Conservation (phyloP, 1,284 basidiomycete species). For the Microbotryum scabiosae region DNA sequence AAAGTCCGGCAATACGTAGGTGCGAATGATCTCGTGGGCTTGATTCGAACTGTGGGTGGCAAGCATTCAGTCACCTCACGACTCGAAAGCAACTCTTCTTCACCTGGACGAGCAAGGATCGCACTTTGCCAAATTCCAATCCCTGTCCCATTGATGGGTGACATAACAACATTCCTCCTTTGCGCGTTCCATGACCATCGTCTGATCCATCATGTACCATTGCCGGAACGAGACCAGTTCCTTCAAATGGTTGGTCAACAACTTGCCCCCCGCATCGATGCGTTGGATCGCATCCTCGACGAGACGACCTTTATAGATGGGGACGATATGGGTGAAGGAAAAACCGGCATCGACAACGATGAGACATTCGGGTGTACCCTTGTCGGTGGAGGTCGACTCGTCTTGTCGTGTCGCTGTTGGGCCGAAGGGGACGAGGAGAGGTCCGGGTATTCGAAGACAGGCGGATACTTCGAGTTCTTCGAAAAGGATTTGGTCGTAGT, state of each 20-base stretch:
- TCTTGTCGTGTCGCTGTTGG: constrained; percentile 32
- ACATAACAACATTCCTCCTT: constrained; percentile 84
- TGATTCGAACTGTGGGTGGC: constrained; percentile 16
- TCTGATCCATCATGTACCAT: constrained; percentile 97
- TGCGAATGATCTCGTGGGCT: constrained; percentile 55
- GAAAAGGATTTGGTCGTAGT: constrained; percentile 88
- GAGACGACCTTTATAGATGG: constrained; percentile 65
- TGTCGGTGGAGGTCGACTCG: constrained; percentile 43
- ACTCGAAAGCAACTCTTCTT: neutral
- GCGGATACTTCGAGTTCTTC: constrained; percentile 90
- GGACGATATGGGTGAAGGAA: constrained; percentile 83
- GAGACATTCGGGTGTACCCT: constrained; percentile 58
- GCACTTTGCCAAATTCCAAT: constrained; percentile 71
- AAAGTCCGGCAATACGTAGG: constrained; percentile 84
- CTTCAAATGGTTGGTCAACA: constrained; percentile 89
- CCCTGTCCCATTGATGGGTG: constrained; percentile 59
- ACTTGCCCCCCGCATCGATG: constrained; percentile 85
- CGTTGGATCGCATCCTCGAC: constrained; percentile 72
- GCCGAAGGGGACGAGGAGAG: constrained; percentile 65
- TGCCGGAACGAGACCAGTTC: constrained; percentile 88
- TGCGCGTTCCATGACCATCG: constrained; percentile 80
- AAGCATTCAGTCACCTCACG: neutral
- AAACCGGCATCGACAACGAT: constrained; percentile 83
- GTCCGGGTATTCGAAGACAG: constrained; percentile 69
- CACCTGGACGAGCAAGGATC: too few relatives aligned